Conservation (phyloP, 108 stramenopile species). For the Discostella stelligeroides region DNA sequence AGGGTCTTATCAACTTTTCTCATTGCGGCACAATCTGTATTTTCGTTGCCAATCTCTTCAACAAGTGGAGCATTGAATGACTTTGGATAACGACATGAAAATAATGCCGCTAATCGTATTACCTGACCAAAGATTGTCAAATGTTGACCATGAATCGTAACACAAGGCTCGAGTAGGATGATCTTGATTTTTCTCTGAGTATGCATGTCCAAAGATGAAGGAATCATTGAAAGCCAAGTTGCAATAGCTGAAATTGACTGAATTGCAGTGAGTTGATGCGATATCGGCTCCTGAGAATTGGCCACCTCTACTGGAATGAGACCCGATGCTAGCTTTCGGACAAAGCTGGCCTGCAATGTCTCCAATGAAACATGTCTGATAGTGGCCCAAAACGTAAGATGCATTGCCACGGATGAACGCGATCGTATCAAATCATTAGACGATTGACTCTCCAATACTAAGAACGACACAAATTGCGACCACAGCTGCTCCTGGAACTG, state of each 20-base stretch:
- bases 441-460: slow-evolving; percentile 29
- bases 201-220: slow-evolving; percentile 46
- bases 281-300: slow-evolving; percentile 1
- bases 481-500: slow-evolving; percentile 39
- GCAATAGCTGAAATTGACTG: slow-evolving; percentile 45
- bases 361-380: slow-evolving; percentile 31
- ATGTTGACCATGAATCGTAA: not conserved
- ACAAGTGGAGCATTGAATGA: slow-evolving; percentile 16
- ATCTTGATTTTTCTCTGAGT: slow-evolving; percentile 43
- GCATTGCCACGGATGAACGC: slow-evolving; percentile 35
- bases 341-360: slow-evolving; percentile 18
- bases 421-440: slow-evolving; percentile 16
- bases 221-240: slow-evolving; percentile 23
- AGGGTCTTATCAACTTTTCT: slow-evolving; percentile 19
- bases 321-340: slow-evolving; percentile 22
- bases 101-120: slow-evolving; percentile 50
- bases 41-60: slow-evolving; percentile 15
- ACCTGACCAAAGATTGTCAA: slow-evolving; percentile 51
- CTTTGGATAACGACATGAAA: not conserved
- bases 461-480: slow-evolving; percentile 50
- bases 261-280: slow-evolving; percentile 15
- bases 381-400: slow-evolving; percentile 43
- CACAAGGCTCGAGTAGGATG: slow-evolving; percentile 22
- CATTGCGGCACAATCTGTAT: not conserved
- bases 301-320: slow-evolving; percentile 10